Percentiles rank a stretch among this genome's conserved stretches.
These are phyloP conservation scores for Trichoderma citrinoviride DNA, from an alignment of 2,329 filamentous ascomycete species.

Conservation along the genomic window DNA sequence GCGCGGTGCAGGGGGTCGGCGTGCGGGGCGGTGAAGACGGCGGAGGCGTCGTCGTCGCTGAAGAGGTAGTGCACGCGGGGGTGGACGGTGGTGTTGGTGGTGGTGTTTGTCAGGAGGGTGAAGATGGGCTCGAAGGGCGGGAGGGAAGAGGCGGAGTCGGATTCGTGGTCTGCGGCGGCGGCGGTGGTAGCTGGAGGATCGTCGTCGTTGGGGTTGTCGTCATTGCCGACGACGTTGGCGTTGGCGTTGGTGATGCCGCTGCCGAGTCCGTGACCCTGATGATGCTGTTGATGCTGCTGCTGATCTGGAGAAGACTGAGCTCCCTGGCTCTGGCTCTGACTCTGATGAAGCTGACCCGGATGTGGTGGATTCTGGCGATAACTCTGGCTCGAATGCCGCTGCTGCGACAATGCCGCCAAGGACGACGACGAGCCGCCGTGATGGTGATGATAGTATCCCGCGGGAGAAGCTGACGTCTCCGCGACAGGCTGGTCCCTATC, in stretches of 20 bases:
- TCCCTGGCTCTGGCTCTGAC: not conserved
- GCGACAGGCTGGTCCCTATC: constrained; percentile 16
- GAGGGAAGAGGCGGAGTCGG: constrained; percentile 22
- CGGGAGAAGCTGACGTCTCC: not conserved
- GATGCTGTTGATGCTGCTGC: constrained; percentile 8
- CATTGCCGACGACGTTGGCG: constrained; percentile 20
- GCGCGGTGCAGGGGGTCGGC: constrained; percentile 42
- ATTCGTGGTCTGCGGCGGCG: constrained; percentile 21
- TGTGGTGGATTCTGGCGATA: too few species aligned
- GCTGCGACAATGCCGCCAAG: constrained; percentile 1
- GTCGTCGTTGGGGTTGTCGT: constrained; percentile 21
- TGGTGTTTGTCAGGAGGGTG: constrained; percentile 73
- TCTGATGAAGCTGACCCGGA: not conserved
- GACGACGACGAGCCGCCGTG: not conserved
- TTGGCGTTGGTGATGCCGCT: not conserved
- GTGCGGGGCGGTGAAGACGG: constrained; percentile 58
- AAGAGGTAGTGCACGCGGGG: constrained; percentile 91
- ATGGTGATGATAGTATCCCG: not conserved
- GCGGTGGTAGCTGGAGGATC: not conserved
- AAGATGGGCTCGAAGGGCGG: constrained; percentile 75
- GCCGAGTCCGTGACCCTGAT: not conserved
- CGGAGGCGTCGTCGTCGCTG: constrained; percentile 79
- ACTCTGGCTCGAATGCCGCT: not conserved
- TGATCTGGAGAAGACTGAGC: not conserved
- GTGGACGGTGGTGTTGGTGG: constrained; percentile 73